Evolutionary conservation across 306 rosid genomes (phyloP).

Genomic region (Sicyos edulis): DNA sequence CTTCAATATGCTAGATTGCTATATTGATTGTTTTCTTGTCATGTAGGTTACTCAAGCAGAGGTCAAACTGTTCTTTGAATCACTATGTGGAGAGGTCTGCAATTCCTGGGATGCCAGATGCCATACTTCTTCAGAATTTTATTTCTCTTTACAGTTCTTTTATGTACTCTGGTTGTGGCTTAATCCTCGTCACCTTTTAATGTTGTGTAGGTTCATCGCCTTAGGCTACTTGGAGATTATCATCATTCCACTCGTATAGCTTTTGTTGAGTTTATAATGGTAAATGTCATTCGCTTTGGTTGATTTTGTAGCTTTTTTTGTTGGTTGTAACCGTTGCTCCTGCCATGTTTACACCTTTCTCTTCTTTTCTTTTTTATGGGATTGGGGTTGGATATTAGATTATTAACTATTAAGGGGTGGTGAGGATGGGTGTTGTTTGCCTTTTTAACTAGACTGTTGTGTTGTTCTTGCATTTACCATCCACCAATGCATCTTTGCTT

Average conservation of each 20-base stretch:
- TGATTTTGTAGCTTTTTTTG: neutral
- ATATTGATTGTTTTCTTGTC: constrained; percentile 6
- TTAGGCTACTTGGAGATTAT: constrained; percentile 96
- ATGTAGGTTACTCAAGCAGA: constrained; percentile 91
- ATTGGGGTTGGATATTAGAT: neutral
- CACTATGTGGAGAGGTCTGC: constrained; percentile 97
- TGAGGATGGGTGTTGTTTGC: constrained; percentile 4
- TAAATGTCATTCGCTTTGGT: constrained; percentile 24
- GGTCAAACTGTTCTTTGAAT: constrained; percentile 79
- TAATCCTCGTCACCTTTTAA: constrained; percentile 8
- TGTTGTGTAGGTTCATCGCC: constrained; percentile 64
- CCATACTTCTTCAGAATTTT: constrained; percentile 4
- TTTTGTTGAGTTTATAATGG: constrained; percentile 82
- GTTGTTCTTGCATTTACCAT: constrained; percentile 4
- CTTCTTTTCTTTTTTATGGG: neutral
- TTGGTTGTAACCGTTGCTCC: too few species aligned
- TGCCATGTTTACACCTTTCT: neutral
- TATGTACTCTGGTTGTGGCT: neutral
- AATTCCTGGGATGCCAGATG: constrained; percentile 9
- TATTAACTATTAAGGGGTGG: neutral
- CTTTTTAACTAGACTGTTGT: neutral
- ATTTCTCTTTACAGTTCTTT: neutral
- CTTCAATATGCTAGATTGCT: constrained; percentile 21
- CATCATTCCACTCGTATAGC: constrained; percentile 97
- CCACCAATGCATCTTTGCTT: neutral